Conservation (phyloP, 352 stramenopile genomes). For the Globisporangium carolinianum region DNA sequence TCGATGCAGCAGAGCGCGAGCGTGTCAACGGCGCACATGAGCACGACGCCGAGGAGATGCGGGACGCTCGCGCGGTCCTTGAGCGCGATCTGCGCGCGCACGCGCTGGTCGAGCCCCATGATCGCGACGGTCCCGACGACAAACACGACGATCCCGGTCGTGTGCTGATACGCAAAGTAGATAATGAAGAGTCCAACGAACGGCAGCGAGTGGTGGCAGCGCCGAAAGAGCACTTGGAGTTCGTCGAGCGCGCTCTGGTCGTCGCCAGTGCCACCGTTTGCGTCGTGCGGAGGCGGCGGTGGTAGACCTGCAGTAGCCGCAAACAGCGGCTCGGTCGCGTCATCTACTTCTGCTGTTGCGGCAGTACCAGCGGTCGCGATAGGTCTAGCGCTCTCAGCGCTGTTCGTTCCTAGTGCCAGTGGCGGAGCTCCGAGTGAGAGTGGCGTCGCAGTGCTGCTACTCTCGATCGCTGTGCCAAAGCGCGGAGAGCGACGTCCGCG, state of each 20-base stretch:
- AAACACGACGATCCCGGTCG: constrained; percentile 60
- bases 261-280: constrained; percentile 14
- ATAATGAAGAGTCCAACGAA: constrained; percentile 66
- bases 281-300: constrained; percentile 7
- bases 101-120: constrained; percentile 62
- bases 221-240: constrained; percentile 52
- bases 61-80: constrained; percentile 61
- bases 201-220: constrained; percentile 64
- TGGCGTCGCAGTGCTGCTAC: not conserved
- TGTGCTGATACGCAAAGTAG: constrained; percentile 78
- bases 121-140: constrained; percentile 57
- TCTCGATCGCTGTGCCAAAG: too few species aligned
- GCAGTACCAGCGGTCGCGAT: not conserved
- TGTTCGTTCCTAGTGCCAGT: not conserved
- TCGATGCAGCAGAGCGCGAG: constrained; percentile 55
- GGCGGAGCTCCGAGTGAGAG: too few species aligned
- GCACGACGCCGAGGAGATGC: constrained; percentile 42
- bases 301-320: not conserved
- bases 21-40: constrained; percentile 51
- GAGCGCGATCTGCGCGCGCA: constrained; percentile 59
- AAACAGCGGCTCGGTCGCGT: not conserved
- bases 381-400: not conserved
- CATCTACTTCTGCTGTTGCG: not conserved
- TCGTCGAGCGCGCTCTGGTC: constrained; percentile 57
- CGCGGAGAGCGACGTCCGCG: too few species aligned